A percentile compares a stretch with the other conserved stretches of the same genome.
Conservation (phyloP, 1,139 yeast genomes). For the Debaryomycetaceae sp. region DNA sequence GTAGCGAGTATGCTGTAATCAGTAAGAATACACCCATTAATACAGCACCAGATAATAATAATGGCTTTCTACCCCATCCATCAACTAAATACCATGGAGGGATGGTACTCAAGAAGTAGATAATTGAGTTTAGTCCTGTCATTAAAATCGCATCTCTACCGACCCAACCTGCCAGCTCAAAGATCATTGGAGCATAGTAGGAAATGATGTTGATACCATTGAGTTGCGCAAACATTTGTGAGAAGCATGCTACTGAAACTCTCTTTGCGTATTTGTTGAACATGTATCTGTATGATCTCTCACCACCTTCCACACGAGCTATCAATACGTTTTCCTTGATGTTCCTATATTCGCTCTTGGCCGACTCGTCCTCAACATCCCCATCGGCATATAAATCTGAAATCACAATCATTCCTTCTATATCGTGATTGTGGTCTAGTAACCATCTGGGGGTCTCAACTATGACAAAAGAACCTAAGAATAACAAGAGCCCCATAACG, state of each 20-base stretch:
- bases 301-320: constrained; percentile 70
- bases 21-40: constrained; percentile 73
- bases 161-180: constrained; percentile 92
- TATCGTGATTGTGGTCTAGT: constrained; percentile 81
- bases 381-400: constrained; percentile 47
- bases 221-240: constrained; percentile 88
- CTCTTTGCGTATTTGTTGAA: constrained; percentile 61
- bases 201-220: constrained; percentile 92
- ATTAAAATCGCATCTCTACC: constrained; percentile 84
- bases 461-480: constrained; percentile 69
- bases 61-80: constrained; percentile 85
- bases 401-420: constrained; percentile 65
- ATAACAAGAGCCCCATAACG: constrained; percentile 65
- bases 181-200: constrained; percentile 90
- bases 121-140: constrained; percentile 86
- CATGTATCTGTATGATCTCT: constrained; percentile 65
- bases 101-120: constrained; percentile 71
- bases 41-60: constrained; percentile 71
- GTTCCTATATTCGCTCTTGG: constrained; percentile 51
- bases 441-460: constrained; percentile 92
- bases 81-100: constrained; percentile 94
- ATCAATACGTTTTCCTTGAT: constrained; percentile 51
- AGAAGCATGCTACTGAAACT: constrained; percentile 84
- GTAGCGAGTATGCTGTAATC: constrained; percentile 64
- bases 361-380: constrained; percentile 56